phyloP scores from a whole-genome alignment of 1,139 yeast species.

The Zygoascus meyerae region DNA sequence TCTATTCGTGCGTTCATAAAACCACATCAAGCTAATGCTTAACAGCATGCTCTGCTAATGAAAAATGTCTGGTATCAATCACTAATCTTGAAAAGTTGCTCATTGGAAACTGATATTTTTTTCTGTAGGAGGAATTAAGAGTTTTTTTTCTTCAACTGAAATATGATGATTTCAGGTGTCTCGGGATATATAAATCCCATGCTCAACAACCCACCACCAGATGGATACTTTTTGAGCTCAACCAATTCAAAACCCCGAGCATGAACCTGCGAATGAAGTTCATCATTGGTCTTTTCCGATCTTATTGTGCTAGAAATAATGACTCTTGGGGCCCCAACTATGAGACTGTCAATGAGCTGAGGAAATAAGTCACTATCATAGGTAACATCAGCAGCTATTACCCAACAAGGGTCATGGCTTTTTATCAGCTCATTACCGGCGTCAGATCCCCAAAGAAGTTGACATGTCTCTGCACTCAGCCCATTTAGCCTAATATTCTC shows the following conservation, averaged over 20 bases:
- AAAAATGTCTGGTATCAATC: too few relatives aligned
- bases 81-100: too few relatives aligned
- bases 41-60: too few relatives aligned
- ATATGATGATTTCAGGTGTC: slow-evolving; percentile 20
- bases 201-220: slow-evolving; percentile 9
- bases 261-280: slow-evolving; percentile 46
- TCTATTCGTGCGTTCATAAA: too few relatives aligned
- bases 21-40: too few relatives aligned
- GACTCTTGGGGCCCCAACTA: slow-evolving; percentile 19
- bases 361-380: slow-evolving; percentile 65
- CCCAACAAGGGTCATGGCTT: slow-evolving; percentile 31
- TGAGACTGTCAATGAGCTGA: slow-evolving; percentile 47
- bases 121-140: not conserved
- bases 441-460: slow-evolving; percentile 55
- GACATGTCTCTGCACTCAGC: slow-evolving; percentile 32
- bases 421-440: slow-evolving; percentile 23
- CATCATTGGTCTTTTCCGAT: slow-evolving; percentile 49
- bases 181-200: slow-evolving; percentile 21
- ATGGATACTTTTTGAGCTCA: slow-evolving; percentile 21
- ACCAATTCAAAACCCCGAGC: slow-evolving; percentile 29
- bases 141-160: slow-evolving; percentile 6
- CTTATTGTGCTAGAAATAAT: slow-evolving; percentile 61
- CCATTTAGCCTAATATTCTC: slow-evolving; percentile 45
- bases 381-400: slow-evolving; percentile 79
- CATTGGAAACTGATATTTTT: too few relatives aligned